Evolutionary conservation across 2,329 filamentous ascomycete species (phyloP).

Genomic region (Colletotrichum tofieldiae): DNA sequence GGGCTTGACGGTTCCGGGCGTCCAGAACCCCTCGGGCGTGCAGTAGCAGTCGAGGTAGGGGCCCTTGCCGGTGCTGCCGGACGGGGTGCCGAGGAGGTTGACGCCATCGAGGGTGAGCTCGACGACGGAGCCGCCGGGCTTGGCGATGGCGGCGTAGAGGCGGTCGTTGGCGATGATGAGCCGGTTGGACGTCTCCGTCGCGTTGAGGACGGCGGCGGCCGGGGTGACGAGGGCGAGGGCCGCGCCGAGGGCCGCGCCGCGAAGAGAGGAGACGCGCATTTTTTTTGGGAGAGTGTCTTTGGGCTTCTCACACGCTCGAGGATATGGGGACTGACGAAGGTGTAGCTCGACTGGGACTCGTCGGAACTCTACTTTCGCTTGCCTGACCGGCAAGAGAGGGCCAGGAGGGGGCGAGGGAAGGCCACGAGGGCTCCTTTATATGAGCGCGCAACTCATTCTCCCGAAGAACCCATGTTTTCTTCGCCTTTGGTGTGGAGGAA

Average conservation of each 20-base stretch:
- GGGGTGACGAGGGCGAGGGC: conserved; percentile 20
- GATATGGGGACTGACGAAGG: background rate
- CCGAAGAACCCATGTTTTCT: background rate
- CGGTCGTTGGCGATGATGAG: conserved; percentile 57
- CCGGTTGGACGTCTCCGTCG: conserved; percentile 53
- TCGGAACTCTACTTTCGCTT: conserved; percentile 10
- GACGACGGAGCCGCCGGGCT: conserved; percentile 55
- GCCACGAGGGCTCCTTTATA: background rate
- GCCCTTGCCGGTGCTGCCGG: conserved; percentile 63
- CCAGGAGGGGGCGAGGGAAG: background rate
- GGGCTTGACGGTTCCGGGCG: conserved; percentile 64
- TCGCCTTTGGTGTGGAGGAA: background rate
- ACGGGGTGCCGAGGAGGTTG: conserved; percentile 64
- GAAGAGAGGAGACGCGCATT: conserved; percentile 32
- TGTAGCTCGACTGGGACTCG: conserved; percentile 2
- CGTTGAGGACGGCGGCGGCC: conserved; percentile 49
- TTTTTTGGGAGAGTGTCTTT: background rate
- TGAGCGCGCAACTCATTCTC: conserved; percentile 1
- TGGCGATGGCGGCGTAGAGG: conserved; percentile 55
- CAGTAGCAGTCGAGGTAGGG: conserved; percentile 75
- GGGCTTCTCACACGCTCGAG: background rate
- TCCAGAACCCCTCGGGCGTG: conserved; percentile 69
- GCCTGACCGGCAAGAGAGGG: background rate
- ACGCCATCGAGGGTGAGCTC: conserved; percentile 53
- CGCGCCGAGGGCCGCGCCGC: conserved; percentile 21